phyloP scores from a whole-genome alignment of 2,329 filamentous ascomycete species.

The Neurospora sp. region DNA sequence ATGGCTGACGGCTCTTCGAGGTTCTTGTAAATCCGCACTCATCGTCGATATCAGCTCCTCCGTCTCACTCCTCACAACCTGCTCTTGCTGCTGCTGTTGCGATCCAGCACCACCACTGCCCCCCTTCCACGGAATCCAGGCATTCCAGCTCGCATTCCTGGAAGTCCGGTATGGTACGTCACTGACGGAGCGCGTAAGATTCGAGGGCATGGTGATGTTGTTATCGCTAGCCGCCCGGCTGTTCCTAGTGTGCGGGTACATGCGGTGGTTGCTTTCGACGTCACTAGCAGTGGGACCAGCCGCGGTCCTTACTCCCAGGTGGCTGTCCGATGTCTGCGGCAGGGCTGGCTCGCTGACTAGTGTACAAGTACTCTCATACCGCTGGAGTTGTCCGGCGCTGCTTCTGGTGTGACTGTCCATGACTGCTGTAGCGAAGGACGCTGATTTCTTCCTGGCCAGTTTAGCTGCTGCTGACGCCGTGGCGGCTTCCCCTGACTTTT shows the following conservation, averaged over 20 bases:
- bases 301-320: constrained; percentile 35
- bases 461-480: neutral
- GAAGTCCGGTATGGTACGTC: constrained; percentile 12
- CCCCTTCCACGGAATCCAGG: constrained; percentile 37
- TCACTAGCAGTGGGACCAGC: constrained; percentile 12
- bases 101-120: neutral
- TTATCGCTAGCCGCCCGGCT: constrained; percentile 7
- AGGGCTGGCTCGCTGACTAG: constrained; percentile 47
- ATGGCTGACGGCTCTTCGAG: constrained; percentile 26
- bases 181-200: constrained; percentile 11
- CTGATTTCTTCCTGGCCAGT: constrained; percentile 26
- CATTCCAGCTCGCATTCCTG: constrained; percentile 26
- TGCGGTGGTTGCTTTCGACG: no score
- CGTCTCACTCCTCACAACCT: constrained; percentile 14
- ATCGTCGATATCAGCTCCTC: constrained; percentile 8
- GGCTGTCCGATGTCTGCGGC: constrained; percentile 45
- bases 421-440: constrained; percentile 25
- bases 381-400: constrained; percentile 19
- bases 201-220: constrained; percentile 17
- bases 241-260: no score
- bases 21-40: constrained; percentile 11
- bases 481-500: constrained; percentile 3
- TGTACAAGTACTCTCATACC: constrained; percentile 26
- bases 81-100: constrained; percentile 13
- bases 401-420: constrained; percentile 20